Base-by-base conservation (phyloP, 768 basidiomycete species). In the Lactifluus pinguis region DNA sequence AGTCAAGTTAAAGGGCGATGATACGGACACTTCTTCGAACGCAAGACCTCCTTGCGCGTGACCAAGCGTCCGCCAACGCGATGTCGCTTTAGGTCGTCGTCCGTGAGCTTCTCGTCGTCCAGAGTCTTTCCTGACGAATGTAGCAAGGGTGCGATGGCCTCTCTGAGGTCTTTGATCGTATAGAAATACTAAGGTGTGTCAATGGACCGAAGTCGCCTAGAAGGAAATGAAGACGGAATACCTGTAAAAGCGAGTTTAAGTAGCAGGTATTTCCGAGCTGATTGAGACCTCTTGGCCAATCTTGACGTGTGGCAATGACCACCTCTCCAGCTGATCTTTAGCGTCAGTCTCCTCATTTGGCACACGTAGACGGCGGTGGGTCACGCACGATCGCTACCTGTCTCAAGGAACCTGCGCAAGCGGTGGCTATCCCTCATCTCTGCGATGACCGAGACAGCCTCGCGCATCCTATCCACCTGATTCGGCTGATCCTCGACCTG, bases 201-300 rank as follows among this genome's bases (percentile, higher is more conserved):
- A 45, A 32, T 30, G 42, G 34, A 39, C 61, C 8, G 57, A 29
- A 15, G 14, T 11, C 52, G 25, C 49, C 17, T 45, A 29, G 14
- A 32, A 13, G 29, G 19, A 44, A 25, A n/a, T 36, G 11, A 48
- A 41, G 60, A 47, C 11, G 21, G 64, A 69, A 34, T 67, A 83
- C 88, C 76, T 85, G 89, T 17, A 89, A 75, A 57, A 89, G 75
- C 41, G 87, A 92, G 69, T 92, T 93, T 50, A 90, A 76, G 68
- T 92, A 92, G 68, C 92, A 92, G 0, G 91, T 93, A 67, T 92
- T 93, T 53, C 91, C 90, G 21, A 92, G 79, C 68, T 95, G 92
- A 69, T 93, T 88, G 32, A 95, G 78, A 6, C 92, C 93, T 59
- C 92, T 81, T 30, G 92, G 92, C 68, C 88, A 77, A 62, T 92